These are phyloP conservation scores for Leccinum imitatum DNA, from an alignment of 768 basidiomycete species.

Conservation along the genomic window DNA sequence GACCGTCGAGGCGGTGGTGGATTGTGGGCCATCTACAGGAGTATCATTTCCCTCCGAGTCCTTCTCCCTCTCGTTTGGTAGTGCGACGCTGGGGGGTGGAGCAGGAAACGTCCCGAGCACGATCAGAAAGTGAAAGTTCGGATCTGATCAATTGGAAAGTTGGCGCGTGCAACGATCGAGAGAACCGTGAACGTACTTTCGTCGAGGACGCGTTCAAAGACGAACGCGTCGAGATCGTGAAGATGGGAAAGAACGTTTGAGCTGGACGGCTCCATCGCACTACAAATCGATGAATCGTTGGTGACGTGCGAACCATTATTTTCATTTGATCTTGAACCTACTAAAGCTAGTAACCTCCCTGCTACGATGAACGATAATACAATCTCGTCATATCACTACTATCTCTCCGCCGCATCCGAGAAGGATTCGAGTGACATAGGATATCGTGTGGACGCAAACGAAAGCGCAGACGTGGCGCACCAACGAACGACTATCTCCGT, in stretches of 20 bases:
- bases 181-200: slow-evolving; percentile 36
- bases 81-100: not conserved
- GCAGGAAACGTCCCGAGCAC: slow-evolving; percentile 65
- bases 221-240: slow-evolving; percentile 45
- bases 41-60: not conserved
- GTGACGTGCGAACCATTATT: not conserved
- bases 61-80: not conserved
- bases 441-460: no score
- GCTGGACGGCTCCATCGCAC: not conserved
- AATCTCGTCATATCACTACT: no score
- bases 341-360: no score
- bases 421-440: no score
- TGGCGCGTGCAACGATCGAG: not conserved
- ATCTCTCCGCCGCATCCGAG: no score
- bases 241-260: slow-evolving; percentile 1
- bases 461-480: not conserved
- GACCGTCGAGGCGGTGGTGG: not conserved
- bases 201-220: slow-evolving; percentile 49
- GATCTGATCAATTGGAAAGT: slow-evolving; percentile 40
- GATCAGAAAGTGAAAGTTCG: slow-evolving; percentile 56
- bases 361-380: no score
- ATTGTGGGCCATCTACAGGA: not conserved
- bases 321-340: no score
- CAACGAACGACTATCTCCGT: no score
- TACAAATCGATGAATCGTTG: no score